These are phyloP conservation scores for Alternaria infectoria DNA, from an alignment of 2,329 filamentous ascomycete species.

Conservation along the genomic window DNA sequence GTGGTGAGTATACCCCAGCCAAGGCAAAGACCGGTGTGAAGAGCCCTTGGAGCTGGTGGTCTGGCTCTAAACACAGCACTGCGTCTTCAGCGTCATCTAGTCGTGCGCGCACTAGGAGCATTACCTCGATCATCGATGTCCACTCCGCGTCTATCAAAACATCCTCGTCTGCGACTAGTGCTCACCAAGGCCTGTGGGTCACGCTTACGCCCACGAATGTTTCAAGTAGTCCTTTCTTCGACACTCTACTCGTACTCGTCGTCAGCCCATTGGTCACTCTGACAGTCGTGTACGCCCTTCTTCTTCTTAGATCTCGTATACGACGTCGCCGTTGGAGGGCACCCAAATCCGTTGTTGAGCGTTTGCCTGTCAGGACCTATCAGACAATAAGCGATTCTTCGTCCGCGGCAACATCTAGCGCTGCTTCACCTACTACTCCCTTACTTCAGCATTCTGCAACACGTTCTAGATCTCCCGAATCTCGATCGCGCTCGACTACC, in stretches of 20 bases:
- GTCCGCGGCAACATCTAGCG: constrained; percentile 67
- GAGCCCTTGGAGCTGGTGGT: constrained; percentile 23
- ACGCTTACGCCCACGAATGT: constrained; percentile 88
- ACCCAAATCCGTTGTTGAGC: constrained; percentile 95
- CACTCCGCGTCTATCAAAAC: constrained; percentile 25
- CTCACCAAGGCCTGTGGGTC: constrained; percentile 89
- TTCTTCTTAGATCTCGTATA: constrained; percentile 87
- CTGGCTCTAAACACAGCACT: constrained; percentile 30
- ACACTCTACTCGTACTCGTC: constrained; percentile 95
- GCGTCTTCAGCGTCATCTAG: constrained; percentile 17
- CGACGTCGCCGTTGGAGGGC: constrained; percentile 90
- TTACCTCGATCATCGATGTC: constrained; percentile 23
- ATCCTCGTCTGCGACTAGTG: constrained; percentile 40
- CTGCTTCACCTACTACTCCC: constrained; percentile 77
- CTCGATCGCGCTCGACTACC: constrained; percentile 69
- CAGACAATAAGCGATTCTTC: constrained; percentile 75
- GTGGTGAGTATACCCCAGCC: constrained; percentile 16
- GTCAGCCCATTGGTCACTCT: constrained; percentile 91
- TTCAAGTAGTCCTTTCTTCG: constrained; percentile 91
- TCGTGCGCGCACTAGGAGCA: constrained; percentile 20
- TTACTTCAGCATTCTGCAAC: constrained; percentile 64
- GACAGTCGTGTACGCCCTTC: constrained; percentile 87
- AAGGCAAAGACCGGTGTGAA: constrained; percentile 27
- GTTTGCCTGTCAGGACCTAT: constrained; percentile 93
- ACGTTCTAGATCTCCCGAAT: constrained; percentile 47